These are phyloP conservation scores for Uncinocarpus reesii DNA, from an alignment of 2,329 filamentous ascomycete species.

Conservation along the genomic window DNA sequence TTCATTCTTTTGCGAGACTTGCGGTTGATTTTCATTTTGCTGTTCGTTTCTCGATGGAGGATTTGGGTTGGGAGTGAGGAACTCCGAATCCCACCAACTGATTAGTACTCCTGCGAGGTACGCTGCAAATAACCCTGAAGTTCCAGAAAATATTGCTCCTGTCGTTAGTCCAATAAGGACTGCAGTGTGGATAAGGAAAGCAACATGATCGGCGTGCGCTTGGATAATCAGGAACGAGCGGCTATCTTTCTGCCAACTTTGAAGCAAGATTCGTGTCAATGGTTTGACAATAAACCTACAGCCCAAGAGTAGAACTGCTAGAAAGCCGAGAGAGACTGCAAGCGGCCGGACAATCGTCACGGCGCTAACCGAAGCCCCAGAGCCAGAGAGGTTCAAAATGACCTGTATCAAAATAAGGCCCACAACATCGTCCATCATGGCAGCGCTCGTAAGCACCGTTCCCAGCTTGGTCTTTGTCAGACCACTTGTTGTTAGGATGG, in stretches of 20 bases:
- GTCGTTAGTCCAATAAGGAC: constrained; percentile 40
- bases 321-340: constrained; percentile 26
- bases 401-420: constrained; percentile 69
- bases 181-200: neutral
- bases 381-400: constrained; percentile 52
- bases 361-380: constrained; percentile 15
- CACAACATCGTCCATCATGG: constrained; percentile 73
- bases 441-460: constrained; percentile 57
- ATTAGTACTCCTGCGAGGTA: constrained; percentile 47
- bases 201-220: no score
- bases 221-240: no score
- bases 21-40: neutral
- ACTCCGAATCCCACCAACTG: constrained; percentile 33
- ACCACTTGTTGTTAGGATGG: constrained; percentile 52
- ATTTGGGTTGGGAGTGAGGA: no score
- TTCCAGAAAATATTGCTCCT: constrained; percentile 45
- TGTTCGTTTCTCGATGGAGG: no score
- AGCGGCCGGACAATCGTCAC: constrained; percentile 43
- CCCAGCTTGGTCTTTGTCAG: constrained; percentile 47
- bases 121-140: constrained; percentile 47
- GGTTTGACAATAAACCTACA: constrained; percentile 22
- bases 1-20: no score
- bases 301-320: constrained; percentile 19
- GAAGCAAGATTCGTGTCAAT: neutral
- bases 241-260: neutral